Evolutionary conservation across 495 filamentous ascomycete genomes (phyloP).

Genomic region (Pyrenula massariospora): DNA sequence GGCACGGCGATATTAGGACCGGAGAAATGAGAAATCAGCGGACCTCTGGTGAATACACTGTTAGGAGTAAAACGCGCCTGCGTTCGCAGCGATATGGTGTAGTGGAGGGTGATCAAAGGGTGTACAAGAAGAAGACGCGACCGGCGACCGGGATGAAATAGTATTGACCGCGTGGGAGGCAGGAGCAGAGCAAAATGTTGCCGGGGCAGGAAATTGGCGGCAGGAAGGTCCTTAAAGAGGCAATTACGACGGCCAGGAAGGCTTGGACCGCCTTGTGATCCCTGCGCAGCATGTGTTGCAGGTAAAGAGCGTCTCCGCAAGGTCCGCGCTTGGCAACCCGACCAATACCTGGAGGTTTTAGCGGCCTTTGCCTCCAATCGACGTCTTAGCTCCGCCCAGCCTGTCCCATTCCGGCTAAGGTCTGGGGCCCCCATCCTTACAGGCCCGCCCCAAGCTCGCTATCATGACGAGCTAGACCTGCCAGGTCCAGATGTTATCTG

Average conservation of each 20-base stretch:
- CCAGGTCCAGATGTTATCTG: neutral
- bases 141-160: neutral
- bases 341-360: neutral
- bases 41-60: too few species aligned
- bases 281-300: too few species aligned
- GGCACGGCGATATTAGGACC: neutral
- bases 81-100: too few species aligned
- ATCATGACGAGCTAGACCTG: neutral
- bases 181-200: too few species aligned
- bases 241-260: neutral
- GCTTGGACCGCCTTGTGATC: too few species aligned
- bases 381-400: neutral
- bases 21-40: neutral
- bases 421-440: neutral
- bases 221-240: neutral
- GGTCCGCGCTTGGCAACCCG: neutral
- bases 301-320: too few species aligned
- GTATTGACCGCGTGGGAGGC: neutral
- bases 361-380: too few species aligned
- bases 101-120: too few species aligned
- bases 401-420: neutral
- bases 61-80: neutral
- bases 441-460: neutral
- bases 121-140: too few species aligned
- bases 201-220: too few species aligned